Evolutionary conservation across 257 asterid genomes (phyloP).

Genomic region (Anisodus acutangulus): DNA sequence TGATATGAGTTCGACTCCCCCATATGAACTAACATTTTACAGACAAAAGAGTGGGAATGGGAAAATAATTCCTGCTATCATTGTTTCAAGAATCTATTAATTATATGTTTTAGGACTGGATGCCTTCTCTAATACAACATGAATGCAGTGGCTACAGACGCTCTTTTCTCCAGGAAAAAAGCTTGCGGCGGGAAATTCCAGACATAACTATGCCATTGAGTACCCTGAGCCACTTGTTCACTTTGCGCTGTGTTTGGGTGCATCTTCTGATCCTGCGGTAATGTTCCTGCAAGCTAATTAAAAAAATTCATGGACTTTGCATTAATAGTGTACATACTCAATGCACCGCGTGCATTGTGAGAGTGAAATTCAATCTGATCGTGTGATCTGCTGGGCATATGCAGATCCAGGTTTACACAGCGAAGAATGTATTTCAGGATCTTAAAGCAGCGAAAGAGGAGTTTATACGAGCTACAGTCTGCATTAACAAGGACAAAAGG

Average conservation of each 20-base stretch:
- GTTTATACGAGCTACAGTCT: constrained; percentile 60
- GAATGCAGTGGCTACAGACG: constrained; percentile 78
- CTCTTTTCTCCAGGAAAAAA: constrained; percentile 80
- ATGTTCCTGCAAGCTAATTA: constrained; percentile 13
- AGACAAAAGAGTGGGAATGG: not conserved
- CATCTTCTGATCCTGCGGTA: constrained; percentile 83
- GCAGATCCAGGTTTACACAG: constrained; percentile 75
- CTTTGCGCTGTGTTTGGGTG: constrained; percentile 86
- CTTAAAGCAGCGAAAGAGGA: constrained; percentile 77
- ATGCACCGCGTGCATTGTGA: not conserved
- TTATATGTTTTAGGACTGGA: not conserved
- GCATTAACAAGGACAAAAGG: constrained; percentile 67
- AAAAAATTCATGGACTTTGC: not conserved
- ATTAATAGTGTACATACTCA: not conserved
- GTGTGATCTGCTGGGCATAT: constrained; percentile 10
- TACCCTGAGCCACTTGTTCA: constrained; percentile 89
- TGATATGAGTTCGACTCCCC: not conserved
- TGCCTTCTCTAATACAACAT: constrained; percentile 30
- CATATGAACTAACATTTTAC: not conserved
- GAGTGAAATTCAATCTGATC: not conserved
- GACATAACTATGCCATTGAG: constrained; percentile 70
- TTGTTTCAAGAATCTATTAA: not conserved
- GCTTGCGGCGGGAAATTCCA: constrained; percentile 52
- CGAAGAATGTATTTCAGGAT: constrained; percentile 64
- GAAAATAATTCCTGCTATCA: not conserved